Evolutionary conservation across 495 filamentous ascomycete genomes (phyloP).

Genomic region (Lepidopterella palustris): DNA sequence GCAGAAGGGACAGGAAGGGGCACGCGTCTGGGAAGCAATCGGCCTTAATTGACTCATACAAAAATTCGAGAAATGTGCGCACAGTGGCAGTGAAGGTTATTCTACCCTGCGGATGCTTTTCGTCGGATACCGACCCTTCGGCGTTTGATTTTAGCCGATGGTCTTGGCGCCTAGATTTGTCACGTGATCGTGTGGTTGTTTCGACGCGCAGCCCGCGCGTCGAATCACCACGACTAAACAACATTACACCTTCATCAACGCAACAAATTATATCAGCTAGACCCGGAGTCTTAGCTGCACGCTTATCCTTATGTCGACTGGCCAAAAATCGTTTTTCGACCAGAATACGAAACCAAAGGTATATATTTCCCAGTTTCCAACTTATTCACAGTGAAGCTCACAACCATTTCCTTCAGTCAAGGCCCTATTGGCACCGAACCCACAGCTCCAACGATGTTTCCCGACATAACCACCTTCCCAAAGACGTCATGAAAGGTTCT

Average conservation of each 20-base stretch:
- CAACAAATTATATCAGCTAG: background rate
- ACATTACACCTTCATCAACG: background rate
- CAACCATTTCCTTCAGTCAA: background rate
- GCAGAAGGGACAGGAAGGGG: background rate
- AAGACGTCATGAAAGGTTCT: conserved; percentile 22
- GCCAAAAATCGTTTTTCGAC: conserved; percentile 45
- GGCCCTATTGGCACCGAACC: conserved; percentile 12
- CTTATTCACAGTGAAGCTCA: background rate
- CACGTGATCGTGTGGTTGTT: background rate
- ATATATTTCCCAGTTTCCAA: background rate
- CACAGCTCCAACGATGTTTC: conserved; percentile 17
- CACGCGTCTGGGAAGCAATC: background rate
- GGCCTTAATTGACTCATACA: background rate
- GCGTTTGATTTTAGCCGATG: too few species aligned
- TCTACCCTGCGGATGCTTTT: too few species aligned
- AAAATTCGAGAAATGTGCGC: background rate
- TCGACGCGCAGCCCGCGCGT: background rate
- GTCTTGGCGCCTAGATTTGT: background rate
- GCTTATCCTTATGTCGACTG: conserved; percentile 36
- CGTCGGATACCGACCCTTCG: too few species aligned
- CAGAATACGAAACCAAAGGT: conserved; percentile 33
- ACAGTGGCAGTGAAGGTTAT: too few species aligned
- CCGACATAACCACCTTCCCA: conserved; percentile 8
- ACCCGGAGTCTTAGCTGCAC: background rate
- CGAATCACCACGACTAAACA: background rate